Evolutionary conservation across 768 basidiomycete species (phyloP).

Genomic region (Panellus pusillus): DNA sequence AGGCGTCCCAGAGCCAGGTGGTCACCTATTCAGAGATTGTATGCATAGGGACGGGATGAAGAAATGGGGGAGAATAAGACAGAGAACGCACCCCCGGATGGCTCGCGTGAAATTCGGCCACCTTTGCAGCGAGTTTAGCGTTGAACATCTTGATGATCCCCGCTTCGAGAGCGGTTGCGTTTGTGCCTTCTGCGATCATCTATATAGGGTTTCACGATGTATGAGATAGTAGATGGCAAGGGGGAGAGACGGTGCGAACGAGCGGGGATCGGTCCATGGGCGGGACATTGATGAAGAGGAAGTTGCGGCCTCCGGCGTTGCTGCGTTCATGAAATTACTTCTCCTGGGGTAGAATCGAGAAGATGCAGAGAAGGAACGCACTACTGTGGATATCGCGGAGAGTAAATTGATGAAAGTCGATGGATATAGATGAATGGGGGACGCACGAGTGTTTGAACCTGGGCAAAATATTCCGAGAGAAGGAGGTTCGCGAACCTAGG

Average conservation of each 20-base stretch:
- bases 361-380: constrained; percentile 17
- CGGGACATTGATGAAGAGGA: constrained; percentile 47
- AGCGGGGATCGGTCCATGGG: constrained; percentile 43
- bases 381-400: constrained; percentile 27
- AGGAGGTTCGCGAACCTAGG: constrained; percentile 49
- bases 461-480: constrained; percentile 49
- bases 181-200: constrained; percentile 46
- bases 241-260: constrained; percentile 26
- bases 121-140: constrained; percentile 42
- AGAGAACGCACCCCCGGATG: constrained; percentile 44
- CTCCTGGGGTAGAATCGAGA: not conserved
- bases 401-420: constrained; percentile 12
- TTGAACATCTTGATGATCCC: constrained; percentile 55
- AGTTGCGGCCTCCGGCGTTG: constrained; percentile 55
- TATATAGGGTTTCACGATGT: constrained; percentile 17
- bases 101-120: constrained; percentile 38
- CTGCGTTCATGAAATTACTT: constrained; percentile 23
- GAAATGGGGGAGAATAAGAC: not conserved
- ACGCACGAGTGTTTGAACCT: constrained; percentile 50
- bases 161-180: constrained; percentile 42
- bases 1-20: constrained; percentile 52
- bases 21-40: constrained; percentile 33
- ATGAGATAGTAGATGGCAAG: not conserved
- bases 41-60: not conserved
- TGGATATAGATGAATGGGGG: not conserved